These are phyloP conservation scores for Juglanconis juglandina DNA, from an alignment of 2,329 filamentous ascomycete species.

Conservation along the genomic window DNA sequence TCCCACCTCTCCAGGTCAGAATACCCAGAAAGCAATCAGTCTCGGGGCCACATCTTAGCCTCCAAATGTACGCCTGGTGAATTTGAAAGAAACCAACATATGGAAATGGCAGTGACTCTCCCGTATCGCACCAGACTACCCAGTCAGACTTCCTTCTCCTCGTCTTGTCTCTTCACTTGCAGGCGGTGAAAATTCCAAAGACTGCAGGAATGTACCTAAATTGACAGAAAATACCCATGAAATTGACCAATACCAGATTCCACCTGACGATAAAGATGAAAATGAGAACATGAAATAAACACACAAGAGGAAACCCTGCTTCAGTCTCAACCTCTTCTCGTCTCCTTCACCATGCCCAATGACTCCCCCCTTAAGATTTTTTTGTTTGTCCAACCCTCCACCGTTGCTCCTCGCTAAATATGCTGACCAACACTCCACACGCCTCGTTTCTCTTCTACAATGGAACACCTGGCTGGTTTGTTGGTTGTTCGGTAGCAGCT, in stretches of 20 bases:
- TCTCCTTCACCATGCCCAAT: not conserved
- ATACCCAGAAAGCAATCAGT: not conserved
- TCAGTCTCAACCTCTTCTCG: not conserved
- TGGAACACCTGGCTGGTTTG: not conserved
- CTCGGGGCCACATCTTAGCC: too few relatives aligned
- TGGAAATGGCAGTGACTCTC: too few relatives aligned
- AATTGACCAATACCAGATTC: not conserved
- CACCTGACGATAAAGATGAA: slow-evolving; percentile 1
- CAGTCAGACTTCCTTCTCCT: not conserved
- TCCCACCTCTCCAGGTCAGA: not conserved
- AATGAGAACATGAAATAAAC: not conserved
- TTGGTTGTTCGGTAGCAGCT: not conserved
- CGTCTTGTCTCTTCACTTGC: not conserved
- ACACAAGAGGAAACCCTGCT: slow-evolving; percentile 6
- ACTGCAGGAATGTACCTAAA: not conserved
- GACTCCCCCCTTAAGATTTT: not conserved
- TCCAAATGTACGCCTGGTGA: too few relatives aligned
- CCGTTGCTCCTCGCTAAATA: slow-evolving; percentile 7
- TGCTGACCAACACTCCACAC: not conserved
- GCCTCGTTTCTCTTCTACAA: slow-evolving; percentile 4
- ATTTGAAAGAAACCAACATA: too few relatives aligned
- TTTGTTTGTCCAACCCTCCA: not conserved
- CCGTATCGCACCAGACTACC: not conserved
- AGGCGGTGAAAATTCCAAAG: not conserved
- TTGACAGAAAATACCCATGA: not conserved